These are phyloP conservation scores for Leonotis leonurus DNA, from an alignment of 257 asterid genomes.

Conservation along the genomic window DNA sequence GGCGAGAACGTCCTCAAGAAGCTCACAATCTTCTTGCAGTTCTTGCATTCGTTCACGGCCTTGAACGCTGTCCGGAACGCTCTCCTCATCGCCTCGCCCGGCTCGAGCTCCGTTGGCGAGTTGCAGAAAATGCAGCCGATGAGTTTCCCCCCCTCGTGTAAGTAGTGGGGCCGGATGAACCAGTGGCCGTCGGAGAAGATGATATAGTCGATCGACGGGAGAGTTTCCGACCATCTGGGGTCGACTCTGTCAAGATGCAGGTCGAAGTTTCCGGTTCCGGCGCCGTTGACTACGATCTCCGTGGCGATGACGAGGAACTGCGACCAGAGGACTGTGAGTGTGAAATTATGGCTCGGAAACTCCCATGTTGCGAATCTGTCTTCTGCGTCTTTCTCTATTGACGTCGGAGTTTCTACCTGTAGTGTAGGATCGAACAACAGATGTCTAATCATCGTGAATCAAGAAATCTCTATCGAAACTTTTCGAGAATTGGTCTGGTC, in stretches of 20 bases:
- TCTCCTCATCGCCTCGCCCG: slow-evolving; percentile 19
- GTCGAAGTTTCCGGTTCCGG: slow-evolving; percentile 33
- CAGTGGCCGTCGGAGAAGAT: slow-evolving; percentile 44
- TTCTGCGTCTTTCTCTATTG: slow-evolving; percentile 11
- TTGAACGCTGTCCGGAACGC: slow-evolving; percentile 33
- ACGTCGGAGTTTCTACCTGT: slow-evolving; percentile 34
- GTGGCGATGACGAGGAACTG: slow-evolving; percentile 34
- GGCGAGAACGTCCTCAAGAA: slow-evolving; percentile 44
- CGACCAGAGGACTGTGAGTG: slow-evolving; percentile 35
- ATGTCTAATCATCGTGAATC: no score
- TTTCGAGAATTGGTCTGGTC: no score
- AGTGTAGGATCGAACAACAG: slow-evolving; percentile 46
- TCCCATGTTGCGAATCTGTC: slow-evolving; percentile 29
- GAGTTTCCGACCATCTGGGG: slow-evolving; percentile 29
- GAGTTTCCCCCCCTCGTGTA: slow-evolving; percentile 26
- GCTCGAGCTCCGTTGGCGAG: slow-evolving; percentile 21
- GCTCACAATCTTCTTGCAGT: slow-evolving; percentile 22
- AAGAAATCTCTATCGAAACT: no score
- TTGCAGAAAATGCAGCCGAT: slow-evolving; percentile 42
- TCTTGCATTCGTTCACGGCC: slow-evolving; percentile 27
- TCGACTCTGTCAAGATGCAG: slow-evolving; percentile 38
- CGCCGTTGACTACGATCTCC: slow-evolving; percentile 28
- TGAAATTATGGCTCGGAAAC: slow-evolving; percentile 31
- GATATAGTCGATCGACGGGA: slow-evolving; percentile 35
- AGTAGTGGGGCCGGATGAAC: slow-evolving; percentile 32